Base-by-base conservation (phyloP, 108 stramenopile genomes). In the Craspedostauros australis region DNA sequence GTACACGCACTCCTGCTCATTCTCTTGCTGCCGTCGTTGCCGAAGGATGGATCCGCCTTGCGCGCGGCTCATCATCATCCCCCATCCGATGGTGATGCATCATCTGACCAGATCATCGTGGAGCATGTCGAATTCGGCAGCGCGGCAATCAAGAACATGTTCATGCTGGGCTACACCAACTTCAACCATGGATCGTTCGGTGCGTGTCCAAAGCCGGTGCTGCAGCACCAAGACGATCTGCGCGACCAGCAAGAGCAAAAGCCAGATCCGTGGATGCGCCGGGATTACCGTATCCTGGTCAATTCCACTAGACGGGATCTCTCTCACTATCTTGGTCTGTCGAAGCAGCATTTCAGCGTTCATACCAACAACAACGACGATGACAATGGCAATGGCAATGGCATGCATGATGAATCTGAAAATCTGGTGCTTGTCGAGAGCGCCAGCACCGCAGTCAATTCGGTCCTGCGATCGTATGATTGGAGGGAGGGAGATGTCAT, bases 381-480 rank as follows among this genome's bases (percentile, higher is more conserved):
- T 42, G 11, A 12, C 12, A 12, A 36, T 36, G 34, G 34, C 34
- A n/a, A n/a, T n/a, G n/a, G n/a, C n/a, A n/a, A n/a, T n/a, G n/a
- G n/a, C n/a, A n/a, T n/a, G n/a, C n/a, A n/a, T n/a, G n/a, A n/a
- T n/a, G n/a, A n/a, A n/a, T n/a, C n/a, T n/a, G n/a, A n/a, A n/a
- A n/a, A n/a, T n/a, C 28, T 64, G 9, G 63, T 64, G 15, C 12
- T 64, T 16, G 45, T 64, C 0, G 63, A 64, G 40, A 64, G 55
- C 37, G 63, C 63, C 2, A 47, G 45, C 40, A 55, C 63, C 12
- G 63, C 63, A 15, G 63, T 64, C 43, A 64, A 64, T 46, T 26
- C 63, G 20, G 56, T 64, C 33, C 31, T 64, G 14, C 42, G 63
- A 24, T 26, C 28, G 23, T 40, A 36, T 55, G 26, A 26, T 18